Evolutionary conservation across 352 stramenopile species (phyloP).

Genomic region (Globisporangium ultimum): DNA sequence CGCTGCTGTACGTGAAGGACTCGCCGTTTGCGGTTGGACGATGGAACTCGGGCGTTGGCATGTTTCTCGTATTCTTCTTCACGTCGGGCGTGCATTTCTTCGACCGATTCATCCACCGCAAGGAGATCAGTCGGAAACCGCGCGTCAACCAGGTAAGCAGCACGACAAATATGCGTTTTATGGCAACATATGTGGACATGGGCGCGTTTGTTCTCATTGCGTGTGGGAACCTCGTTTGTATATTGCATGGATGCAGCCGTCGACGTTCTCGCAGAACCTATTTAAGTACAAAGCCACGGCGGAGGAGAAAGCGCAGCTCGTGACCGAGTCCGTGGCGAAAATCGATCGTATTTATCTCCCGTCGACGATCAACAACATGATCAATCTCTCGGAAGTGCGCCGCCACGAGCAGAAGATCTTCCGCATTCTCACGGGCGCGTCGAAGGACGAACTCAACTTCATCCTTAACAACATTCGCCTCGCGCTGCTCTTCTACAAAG

Average conservation of each 20-base stretch:
- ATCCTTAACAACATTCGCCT: constrained; percentile 94
- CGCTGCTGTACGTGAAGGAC: constrained; percentile 94
- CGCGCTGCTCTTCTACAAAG: constrained; percentile 97
- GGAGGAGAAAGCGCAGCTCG: constrained; percentile 72
- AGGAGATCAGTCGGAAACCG: constrained; percentile 64
- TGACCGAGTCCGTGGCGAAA: constrained; percentile 64
- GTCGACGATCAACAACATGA: constrained; percentile 88
- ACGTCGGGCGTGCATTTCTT: constrained; percentile 79
- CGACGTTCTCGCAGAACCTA: constrained; percentile 65
- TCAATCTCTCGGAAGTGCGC: constrained; percentile 79
- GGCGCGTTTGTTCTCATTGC: not conserved
- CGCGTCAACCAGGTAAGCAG: constrained; percentile 41
- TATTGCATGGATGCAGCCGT: constrained; percentile 19
- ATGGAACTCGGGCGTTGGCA: constrained; percentile 68
- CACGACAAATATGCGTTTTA: not conserved
- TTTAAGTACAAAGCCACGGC: constrained; percentile 82
- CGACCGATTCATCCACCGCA: constrained; percentile 75
- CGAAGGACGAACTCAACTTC: constrained; percentile 96
- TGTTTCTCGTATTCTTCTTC: constrained; percentile 77
- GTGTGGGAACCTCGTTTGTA: not conserved
- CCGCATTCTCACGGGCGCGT: constrained; percentile 92
- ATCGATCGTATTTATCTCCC: constrained; percentile 85
- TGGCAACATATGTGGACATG: not conserved
- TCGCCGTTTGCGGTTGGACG: constrained; percentile 84
- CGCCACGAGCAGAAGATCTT: constrained; percentile 94